Evolutionary conservation across 2,329 filamentous ascomycete species (phyloP).

Genomic region (Fusarium nygamai): DNA sequence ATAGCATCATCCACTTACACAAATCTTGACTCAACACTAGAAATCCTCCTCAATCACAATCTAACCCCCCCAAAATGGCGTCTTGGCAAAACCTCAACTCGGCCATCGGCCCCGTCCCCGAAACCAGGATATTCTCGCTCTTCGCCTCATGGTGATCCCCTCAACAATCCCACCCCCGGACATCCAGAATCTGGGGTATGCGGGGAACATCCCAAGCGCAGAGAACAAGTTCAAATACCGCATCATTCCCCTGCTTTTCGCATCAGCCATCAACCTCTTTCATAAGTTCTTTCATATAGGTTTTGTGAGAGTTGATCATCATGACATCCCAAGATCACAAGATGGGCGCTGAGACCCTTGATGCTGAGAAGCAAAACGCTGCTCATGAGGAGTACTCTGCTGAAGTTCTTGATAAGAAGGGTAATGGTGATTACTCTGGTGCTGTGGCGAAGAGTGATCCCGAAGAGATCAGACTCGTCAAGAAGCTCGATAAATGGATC

Average conservation of each 20-base stretch:
- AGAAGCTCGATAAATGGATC: constrained; percentile 33
- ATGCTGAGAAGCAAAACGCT: constrained; percentile 32
- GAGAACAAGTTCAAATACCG: constrained; percentile 28
- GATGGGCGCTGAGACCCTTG: constrained; percentile 3
- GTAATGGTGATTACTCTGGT: constrained; percentile 36
- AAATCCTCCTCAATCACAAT: background rate
- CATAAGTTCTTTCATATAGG: background rate
- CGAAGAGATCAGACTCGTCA: constrained; percentile 31
- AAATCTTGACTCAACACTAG: background rate
- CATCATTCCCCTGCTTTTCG: background rate
- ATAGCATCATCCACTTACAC: background rate
- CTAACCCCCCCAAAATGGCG: background rate
- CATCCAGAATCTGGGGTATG: constrained; percentile 34
- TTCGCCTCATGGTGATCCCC: constrained; percentile 21
- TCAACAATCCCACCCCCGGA: constrained; percentile 30
- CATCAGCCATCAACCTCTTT: background rate
- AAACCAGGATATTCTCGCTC: constrained; percentile 10
- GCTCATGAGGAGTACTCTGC: constrained; percentile 32
- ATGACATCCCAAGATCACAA: constrained; percentile 25
- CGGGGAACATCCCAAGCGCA: constrained; percentile 6
- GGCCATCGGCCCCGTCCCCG: constrained; percentile 27
- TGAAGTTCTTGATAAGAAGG: constrained; percentile 31
- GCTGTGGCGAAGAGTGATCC: constrained; percentile 35
- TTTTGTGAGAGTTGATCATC: background rate
- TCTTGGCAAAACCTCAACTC: constrained; percentile 24